These are phyloP conservation scores for Heritiera fomes DNA, from an alignment of 345 rosid genomes.

Conservation along the genomic window DNA sequence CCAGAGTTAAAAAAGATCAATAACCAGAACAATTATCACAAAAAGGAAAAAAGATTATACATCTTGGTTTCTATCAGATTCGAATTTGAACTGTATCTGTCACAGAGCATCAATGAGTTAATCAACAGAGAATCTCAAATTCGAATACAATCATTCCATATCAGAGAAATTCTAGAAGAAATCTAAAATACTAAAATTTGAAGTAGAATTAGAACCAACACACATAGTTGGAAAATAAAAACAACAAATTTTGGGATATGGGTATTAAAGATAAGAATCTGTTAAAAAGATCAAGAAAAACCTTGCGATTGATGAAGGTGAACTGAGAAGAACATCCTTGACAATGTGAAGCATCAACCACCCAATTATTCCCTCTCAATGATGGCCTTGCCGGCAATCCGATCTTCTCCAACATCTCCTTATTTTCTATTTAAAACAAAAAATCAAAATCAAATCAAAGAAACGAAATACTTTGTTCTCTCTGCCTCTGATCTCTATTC, in stretches of 20 bases:
- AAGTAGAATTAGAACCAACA: background rate
- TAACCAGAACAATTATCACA: background rate
- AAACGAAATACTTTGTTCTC: too few relatives aligned
- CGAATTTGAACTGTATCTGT: background rate
- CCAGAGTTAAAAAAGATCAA: slow-evolving; percentile 19
- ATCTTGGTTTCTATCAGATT: background rate
- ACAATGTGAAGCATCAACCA: slow-evolving; percentile 84
- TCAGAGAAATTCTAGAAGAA: background rate
- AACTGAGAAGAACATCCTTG: slow-evolving; percentile 95
- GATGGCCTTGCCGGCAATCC: slow-evolving; percentile 93
- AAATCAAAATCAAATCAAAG: background rate
- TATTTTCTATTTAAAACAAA: slow-evolving; percentile 9
- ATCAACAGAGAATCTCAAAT: slow-evolving; percentile 1
- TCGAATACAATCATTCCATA: background rate
- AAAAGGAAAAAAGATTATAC: background rate
- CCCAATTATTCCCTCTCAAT: slow-evolving; percentile 76
- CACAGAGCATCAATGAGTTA: background rate
- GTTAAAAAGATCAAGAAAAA: slow-evolving; percentile 17
- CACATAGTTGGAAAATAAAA: background rate
- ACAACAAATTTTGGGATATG: slow-evolving; percentile 11
- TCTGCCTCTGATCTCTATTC: background rate
- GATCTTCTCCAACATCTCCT: slow-evolving; percentile 79
- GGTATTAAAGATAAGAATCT: slow-evolving; percentile 13
- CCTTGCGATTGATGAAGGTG: slow-evolving; percentile 99
- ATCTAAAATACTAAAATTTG: background rate